These are phyloP conservation scores for Nosema bombycis DNA, from an alignment of 371 early-diverging fungal genomes.

Conservation along the genomic window DNA sequence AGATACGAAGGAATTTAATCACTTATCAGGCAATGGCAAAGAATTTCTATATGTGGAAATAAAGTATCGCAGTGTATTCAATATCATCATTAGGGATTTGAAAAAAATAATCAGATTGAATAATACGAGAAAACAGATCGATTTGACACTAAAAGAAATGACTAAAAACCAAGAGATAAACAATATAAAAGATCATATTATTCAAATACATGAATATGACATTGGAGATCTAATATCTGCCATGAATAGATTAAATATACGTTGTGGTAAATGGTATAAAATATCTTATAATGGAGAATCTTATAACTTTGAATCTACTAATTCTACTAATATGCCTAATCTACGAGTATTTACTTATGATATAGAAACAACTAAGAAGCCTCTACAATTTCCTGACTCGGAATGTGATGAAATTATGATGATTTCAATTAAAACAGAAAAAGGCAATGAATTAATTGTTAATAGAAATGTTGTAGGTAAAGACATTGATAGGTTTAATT, in stretches of 20 bases:
- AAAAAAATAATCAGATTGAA: slow-evolving; percentile 42
- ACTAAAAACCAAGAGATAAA: not conserved
- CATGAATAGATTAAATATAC: slow-evolving; percentile 41
- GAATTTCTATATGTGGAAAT: slow-evolving; percentile 50
- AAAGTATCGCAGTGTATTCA: slow-evolving; percentile 45
- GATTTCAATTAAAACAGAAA: slow-evolving; percentile 73
- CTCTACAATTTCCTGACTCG: slow-evolving; percentile 92
- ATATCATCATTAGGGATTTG: slow-evolving; percentile 46
- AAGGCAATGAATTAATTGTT: slow-evolving; percentile 83
- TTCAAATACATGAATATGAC: slow-evolving; percentile 61
- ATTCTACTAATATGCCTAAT: slow-evolving; percentile 71
- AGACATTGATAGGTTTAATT: slow-evolving; percentile 93
- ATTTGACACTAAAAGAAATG: slow-evolving; percentile 8
- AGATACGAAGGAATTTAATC: slow-evolving; percentile 54
- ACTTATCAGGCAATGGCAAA: slow-evolving; percentile 44
- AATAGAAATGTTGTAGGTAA: slow-evolving; percentile 87
- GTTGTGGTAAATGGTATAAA: slow-evolving; percentile 63
- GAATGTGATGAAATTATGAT: slow-evolving; percentile 88
- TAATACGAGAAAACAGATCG: slow-evolving; percentile 5
- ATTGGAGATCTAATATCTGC: slow-evolving; percentile 51
- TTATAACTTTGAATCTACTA: slow-evolving; percentile 43
- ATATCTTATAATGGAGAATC: slow-evolving; percentile 54
- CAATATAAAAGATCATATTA: slow-evolving; percentile 9
- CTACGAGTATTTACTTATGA: slow-evolving; percentile 91
- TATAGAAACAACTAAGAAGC: slow-evolving; percentile 94